phyloP scores from a whole-genome alignment of 768 basidiomycete species.

The Candolleomyces efflorescens region DNA sequence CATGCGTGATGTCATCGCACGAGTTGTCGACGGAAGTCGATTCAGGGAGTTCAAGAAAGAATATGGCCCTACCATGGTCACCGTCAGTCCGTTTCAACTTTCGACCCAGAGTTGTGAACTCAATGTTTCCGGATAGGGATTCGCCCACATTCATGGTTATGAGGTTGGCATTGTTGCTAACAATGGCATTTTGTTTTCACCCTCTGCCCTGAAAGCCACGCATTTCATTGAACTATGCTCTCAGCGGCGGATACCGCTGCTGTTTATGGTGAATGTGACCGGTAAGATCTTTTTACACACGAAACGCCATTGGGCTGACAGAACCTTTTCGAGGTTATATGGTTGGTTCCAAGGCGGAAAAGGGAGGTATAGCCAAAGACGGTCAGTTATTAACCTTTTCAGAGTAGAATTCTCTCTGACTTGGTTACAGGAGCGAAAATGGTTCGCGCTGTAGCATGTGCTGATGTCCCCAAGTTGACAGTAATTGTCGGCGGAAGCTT shows the following conservation, averaged over 20 bases:
- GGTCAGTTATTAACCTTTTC: constrained; percentile 32
- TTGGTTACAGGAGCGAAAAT: constrained; percentile 71
- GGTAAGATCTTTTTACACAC: constrained; percentile 33
- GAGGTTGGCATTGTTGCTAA: constrained; percentile 91
- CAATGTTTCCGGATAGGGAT: constrained; percentile 49
- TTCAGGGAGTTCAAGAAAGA: constrained; percentile 97
- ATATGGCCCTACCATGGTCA: constrained; percentile 87
- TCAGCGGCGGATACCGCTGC: constrained; percentile 81
- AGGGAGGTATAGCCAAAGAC: constrained; percentile 92
- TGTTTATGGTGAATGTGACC: constrained; percentile 96
- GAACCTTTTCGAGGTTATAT: constrained; percentile 60
- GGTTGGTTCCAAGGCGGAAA: constrained; percentile 95
- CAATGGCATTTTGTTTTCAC: constrained; percentile 93
- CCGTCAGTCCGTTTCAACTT: constrained; percentile 43
- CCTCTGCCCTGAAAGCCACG: constrained; percentile 89
- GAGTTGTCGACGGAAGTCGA: constrained; percentile 85
- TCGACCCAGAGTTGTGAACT: background rate
- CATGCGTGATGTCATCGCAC: constrained; percentile 91
- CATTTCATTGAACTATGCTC: constrained; percentile 96
- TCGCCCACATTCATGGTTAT: constrained; percentile 84
- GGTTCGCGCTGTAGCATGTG: constrained; percentile 93
- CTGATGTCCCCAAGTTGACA: constrained; percentile 91
- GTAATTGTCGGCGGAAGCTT: constrained; percentile 92
- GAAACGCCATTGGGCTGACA: constrained; percentile 9
- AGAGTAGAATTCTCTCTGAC: background rate